Evolutionary conservation across 2,329 filamentous ascomycete genomes (phyloP).

Genomic region (Fusarium sp.): DNA sequence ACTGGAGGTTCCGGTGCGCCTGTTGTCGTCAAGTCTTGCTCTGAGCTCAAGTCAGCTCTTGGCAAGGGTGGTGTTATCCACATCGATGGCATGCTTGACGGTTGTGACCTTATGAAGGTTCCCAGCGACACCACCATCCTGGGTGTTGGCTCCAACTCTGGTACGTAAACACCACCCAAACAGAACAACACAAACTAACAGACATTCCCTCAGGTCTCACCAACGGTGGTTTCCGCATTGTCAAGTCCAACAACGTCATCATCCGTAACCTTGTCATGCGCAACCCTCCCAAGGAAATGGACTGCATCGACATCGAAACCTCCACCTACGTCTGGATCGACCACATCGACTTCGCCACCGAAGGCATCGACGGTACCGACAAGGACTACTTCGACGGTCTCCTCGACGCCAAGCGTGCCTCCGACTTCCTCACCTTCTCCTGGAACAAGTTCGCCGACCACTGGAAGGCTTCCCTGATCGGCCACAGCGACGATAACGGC

Average conservation of each 20-base stretch:
- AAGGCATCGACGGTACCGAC: conserved; percentile 60
- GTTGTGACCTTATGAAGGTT: conserved; percentile 55
- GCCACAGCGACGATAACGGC: conserved; percentile 64
- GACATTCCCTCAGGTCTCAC: conserved; percentile 36
- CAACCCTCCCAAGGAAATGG: conserved; percentile 57
- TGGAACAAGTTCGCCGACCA: conserved; percentile 53
- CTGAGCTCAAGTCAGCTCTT: conserved; percentile 54
- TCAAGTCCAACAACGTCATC: conserved; percentile 61
- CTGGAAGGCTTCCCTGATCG: conserved; percentile 71
- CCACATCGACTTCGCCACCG: conserved; percentile 65
- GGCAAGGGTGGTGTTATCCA: conserved; percentile 56
- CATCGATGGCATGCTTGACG: conserved; percentile 56
- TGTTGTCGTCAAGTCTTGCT: conserved; percentile 59
- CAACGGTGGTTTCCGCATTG: conserved; percentile 59
- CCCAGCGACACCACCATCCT: conserved; percentile 62
- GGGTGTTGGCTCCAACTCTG: conserved; percentile 57
- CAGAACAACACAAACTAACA: background rate
- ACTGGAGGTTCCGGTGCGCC: conserved; percentile 59
- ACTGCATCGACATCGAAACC: conserved; percentile 58
- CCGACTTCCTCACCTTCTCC: conserved; percentile 62
- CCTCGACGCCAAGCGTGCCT: conserved; percentile 66
- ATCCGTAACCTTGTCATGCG: conserved; percentile 64
- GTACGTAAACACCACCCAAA: conserved; percentile 5
- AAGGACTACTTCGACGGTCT: conserved; percentile 73
- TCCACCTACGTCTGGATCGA: conserved; percentile 67